Base-by-base conservation (phyloP, 2,329 filamentous ascomycete genomes). In the Colletotrichum eleusines region DNA sequence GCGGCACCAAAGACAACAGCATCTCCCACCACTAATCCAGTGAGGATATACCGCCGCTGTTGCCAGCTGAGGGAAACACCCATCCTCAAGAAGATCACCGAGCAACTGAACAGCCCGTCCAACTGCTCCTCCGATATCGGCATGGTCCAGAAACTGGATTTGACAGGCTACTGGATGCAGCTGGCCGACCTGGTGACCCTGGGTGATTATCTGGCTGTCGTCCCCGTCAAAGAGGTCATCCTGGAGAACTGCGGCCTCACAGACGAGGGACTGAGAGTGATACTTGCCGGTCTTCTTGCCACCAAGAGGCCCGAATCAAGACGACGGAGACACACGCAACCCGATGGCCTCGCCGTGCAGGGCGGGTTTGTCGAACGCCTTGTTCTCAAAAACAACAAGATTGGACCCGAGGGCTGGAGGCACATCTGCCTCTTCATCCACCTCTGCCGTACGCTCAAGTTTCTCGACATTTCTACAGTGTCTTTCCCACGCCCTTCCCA, bases 1-100 rank as follows among this genome's bases (percentile, higher is more conserved):
- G 93, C 76, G 86, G 88, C 71, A 85, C 87, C 20, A 90, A 93
- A 76, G 86, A 88, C 72, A 85, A 75, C 73, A 35, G 66, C 71
- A 2, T 73, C 71, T 12, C 95, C 95, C 0, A 98, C 95, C 0
- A 97, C 92, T 1, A 96, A 98, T 77, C 95, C 96, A 2, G 89
- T 95, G 18, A 89, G 95, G 69, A 97, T 99, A 76, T 99, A 99
- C 80, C 89, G 95, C 74, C 88, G 96, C 77, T 98, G 96, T 79
- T 98, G 96, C 78, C 95, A 98, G 78, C 84, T 99, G 38, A 89
- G 96, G 69, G 96, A 98, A 81, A 97, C 94, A 0, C 94, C 94
- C 0, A 95, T 98, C 63, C 84, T 98, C 26, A 97, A 97, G 80
- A 94, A 93, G 76, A 92, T 99, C 57, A 95, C 94, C 0, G 94